Evolutionary conservation across 345 rosid genomes (phyloP), one percentile per base, ranked within the genome.

Genomic region (Acer saccharum): DNA sequence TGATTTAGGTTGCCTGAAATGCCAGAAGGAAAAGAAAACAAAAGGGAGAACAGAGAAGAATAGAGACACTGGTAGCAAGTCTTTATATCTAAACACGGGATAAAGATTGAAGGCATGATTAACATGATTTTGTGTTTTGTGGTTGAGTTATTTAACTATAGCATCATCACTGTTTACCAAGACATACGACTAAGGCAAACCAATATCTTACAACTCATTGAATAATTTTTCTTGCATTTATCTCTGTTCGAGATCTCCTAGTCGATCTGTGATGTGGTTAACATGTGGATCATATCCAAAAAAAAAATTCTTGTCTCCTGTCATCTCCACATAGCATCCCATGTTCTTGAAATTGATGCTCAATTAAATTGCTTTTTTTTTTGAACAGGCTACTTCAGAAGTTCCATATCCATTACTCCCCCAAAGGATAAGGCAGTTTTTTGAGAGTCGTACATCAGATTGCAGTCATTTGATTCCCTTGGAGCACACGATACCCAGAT

Each of bases 331-430:
- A 10, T 29, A 58, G 75, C 46, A 44, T 10, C 41, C 46, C 23
- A 64, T 44, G 52, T 74, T 68, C n/a, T 60, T 55, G 60, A 44
- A n/a, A 63, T 20, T 63, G n/a, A 50, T 74, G 72, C 14, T 68
- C 21, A 69, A 64, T 61, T 41, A 69, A 70, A 77, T 60, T 46
- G 57, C 66, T 71, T 44, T 71, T 64, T 75, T 39, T 85, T 68
- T 50, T 62, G 1, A 75, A 73, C 89, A 96, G 98, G 98, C 98
- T 82, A 94, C 98, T 82, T 96, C 99, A 75, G 91, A 87, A 78
- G 77, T 88, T 80, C 92, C 97, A 73, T 76, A 64, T 81, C 58
- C 65, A 23, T 88, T 71, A 68, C 91, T 96, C 54, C 99, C 99
- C 35, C 65, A 35, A 73, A 83, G 68, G 79, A 76, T 96, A 79